Percentiles rank a stretch among this genome's conserved stretches.
Evolutionary conservation across 1,139 yeast genomes (phyloP).

Genomic region (Hyphopichia fennica): DNA sequence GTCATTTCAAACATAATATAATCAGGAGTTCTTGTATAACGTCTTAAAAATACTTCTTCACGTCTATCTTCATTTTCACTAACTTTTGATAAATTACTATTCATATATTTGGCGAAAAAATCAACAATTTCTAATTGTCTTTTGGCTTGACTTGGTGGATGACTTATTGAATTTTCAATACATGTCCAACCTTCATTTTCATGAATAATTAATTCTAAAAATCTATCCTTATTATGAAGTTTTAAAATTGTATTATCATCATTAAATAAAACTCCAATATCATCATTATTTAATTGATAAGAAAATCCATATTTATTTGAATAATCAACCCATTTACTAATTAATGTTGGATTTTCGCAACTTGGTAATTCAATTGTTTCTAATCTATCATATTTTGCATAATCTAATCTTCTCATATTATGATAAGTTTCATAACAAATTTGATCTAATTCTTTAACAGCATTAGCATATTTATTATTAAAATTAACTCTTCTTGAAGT

Average conservation of each 20-base stretch:
- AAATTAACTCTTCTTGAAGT: slow-evolving; percentile 43
- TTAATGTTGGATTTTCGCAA: slow-evolving; percentile 67
- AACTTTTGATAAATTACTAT: slow-evolving; percentile 73
- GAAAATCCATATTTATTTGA: slow-evolving; percentile 95
- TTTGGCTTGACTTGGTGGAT: slow-evolving; percentile 60
- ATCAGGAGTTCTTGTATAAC: slow-evolving; percentile 75
- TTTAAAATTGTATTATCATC: slow-evolving; percentile 80
- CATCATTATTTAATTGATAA: slow-evolving; percentile 86
- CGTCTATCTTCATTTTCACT: slow-evolving; percentile 59
- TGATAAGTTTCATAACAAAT: slow-evolving; percentile 42
- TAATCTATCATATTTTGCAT: slow-evolving; percentile 31
- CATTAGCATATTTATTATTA: slow-evolving; percentile 40
- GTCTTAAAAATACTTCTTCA: slow-evolving; percentile 72
- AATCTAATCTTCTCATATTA: slow-evolving; percentile 43
- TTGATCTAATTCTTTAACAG: slow-evolving; percentile 40
- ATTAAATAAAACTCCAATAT: slow-evolving; percentile 88
- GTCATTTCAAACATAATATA: slow-evolving; percentile 92
- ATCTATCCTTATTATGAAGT: slow-evolving; percentile 60
- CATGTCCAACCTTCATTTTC: slow-evolving; percentile 73
- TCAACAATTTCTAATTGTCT: slow-evolving; percentile 81
- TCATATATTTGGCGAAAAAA: slow-evolving; percentile 82
- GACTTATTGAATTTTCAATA: slow-evolving; percentile 55
- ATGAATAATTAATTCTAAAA: slow-evolving; percentile 62
- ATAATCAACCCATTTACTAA: slow-evolving; percentile 97
- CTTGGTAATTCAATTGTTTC: slow-evolving; percentile 41